phyloP scores from a whole-genome alignment of 2,329 filamentous ascomycete species.

The Colletotrichum sansevieriae region DNA sequence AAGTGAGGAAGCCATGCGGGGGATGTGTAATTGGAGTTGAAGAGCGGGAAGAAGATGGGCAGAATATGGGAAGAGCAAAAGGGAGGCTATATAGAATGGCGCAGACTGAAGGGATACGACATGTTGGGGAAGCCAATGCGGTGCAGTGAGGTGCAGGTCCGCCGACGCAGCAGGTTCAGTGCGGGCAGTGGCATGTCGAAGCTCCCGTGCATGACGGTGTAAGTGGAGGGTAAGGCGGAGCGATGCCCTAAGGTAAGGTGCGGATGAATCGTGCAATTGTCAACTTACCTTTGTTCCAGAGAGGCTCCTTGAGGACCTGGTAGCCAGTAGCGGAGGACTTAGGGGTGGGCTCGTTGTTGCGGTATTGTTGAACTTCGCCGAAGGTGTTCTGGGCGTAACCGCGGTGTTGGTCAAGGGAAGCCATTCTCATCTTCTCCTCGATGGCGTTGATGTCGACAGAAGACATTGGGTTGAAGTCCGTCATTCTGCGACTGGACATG shows the following conservation, averaged over 20 bases:
- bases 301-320: constrained; percentile 71
- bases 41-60: constrained; percentile 14
- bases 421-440: constrained; percentile 71
- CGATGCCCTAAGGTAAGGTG: constrained; percentile 11
- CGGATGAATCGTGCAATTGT: constrained; percentile 22
- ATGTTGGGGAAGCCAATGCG: constrained; percentile 38
- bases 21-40: constrained; percentile 2
- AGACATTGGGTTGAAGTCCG: constrained; percentile 68
- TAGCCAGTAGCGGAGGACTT: constrained; percentile 68
- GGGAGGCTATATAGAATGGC: constrained; percentile 35
- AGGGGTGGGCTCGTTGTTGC: constrained; percentile 66
- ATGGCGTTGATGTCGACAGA: constrained; percentile 68
- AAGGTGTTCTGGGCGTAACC: constrained; percentile 71
- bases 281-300: constrained; percentile 74
- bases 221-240: constrained; percentile 27
- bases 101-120: constrained; percentile 38
- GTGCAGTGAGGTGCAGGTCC: constrained; percentile 30
- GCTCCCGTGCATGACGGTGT: constrained; percentile 16
- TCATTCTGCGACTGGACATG: constrained; percentile 63
- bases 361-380: constrained; percentile 66
- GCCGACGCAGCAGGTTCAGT: constrained; percentile 27
- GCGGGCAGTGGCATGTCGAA: constrained; percentile 24
- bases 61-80: constrained; percentile 18
- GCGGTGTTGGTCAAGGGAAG: constrained; percentile 70
- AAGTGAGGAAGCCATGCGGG: constrained; percentile 40